These are phyloP conservation scores for Saccharata proteae DNA, from an alignment of 2,329 filamentous ascomycete genomes.

Conservation along the genomic window DNA sequence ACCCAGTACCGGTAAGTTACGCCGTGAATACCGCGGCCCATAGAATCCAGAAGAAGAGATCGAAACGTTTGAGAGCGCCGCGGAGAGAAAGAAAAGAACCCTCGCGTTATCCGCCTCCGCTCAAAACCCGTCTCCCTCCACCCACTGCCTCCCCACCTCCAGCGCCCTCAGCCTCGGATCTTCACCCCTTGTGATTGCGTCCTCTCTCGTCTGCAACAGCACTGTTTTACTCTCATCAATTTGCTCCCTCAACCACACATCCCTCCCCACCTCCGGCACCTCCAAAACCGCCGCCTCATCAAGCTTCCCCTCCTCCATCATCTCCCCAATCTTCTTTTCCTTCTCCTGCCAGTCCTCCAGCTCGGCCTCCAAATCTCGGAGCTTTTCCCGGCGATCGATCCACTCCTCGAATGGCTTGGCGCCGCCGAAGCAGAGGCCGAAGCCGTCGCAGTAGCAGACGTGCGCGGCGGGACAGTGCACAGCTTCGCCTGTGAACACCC, in stretches of 20 bases:
- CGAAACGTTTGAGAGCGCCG: too few relatives aligned
- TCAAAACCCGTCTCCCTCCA: slow-evolving; percentile 44
- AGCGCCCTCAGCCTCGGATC: slow-evolving; percentile 39
- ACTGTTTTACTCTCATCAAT: slow-evolving; percentile 32
- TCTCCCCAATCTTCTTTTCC: slow-evolving; percentile 23
- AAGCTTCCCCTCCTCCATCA: slow-evolving; percentile 22
- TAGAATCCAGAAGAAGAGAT: too few relatives aligned
- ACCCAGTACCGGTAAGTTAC: too few relatives aligned
- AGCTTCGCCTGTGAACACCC: slow-evolving; percentile 42
- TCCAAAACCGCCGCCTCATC: slow-evolving; percentile 21
- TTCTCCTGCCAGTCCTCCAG: slow-evolving; percentile 31
- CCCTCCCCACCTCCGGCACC: slow-evolving; percentile 29
- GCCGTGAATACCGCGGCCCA: too few relatives aligned
- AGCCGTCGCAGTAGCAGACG: slow-evolving; percentile 52
- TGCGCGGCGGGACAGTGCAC: slow-evolving; percentile 41
- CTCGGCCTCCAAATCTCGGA: slow-evolving; percentile 29
- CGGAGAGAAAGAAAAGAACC: too few relatives aligned
- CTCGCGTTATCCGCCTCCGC: too few relatives aligned
- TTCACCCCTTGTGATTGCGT: slow-evolving; percentile 38
- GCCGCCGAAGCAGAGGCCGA: slow-evolving; percentile 47
- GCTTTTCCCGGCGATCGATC: slow-evolving; percentile 32
- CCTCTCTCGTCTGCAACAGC: slow-evolving; percentile 23
- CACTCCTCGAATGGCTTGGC: slow-evolving; percentile 37
- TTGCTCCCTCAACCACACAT: slow-evolving; percentile 29
- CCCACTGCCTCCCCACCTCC: slow-evolving; percentile 43